These are phyloP conservation scores for Clarireedia paspali DNA, from an alignment of 2,329 filamentous ascomycete genomes.

Conservation along the genomic window DNA sequence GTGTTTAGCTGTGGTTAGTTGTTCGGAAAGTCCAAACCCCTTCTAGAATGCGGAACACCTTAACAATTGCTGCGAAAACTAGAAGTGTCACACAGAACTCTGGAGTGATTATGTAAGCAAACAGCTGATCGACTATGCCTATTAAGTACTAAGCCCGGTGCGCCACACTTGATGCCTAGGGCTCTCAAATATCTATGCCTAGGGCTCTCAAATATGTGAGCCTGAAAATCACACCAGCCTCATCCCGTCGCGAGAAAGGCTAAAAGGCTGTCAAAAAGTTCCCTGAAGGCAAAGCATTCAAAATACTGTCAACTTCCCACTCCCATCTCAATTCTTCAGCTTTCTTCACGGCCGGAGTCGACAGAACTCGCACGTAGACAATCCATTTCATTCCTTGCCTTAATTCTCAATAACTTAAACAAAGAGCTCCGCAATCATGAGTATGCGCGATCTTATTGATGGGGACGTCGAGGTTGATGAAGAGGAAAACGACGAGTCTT, in stretches of 20 bases:
- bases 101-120: too few relatives aligned
- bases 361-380: background rate
- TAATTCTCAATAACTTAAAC: background rate
- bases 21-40: too few relatives aligned
- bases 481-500: constrained; percentile 74
- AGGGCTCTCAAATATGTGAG: background rate
- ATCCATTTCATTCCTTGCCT: background rate
- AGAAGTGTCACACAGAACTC: too few relatives aligned
- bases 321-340: background rate
- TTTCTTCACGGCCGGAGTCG: background rate
- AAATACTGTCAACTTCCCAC: background rate
- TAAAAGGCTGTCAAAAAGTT: constrained; percentile 9
- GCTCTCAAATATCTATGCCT: background rate
- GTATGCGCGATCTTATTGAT: constrained; percentile 73
- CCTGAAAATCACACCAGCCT: background rate
- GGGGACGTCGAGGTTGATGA: constrained; percentile 82
- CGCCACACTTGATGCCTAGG: too few relatives aligned
- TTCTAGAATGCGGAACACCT: too few relatives aligned
- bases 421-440: constrained; percentile 41
- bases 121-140: too few relatives aligned
- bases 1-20: too few relatives aligned
- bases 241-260: constrained; percentile 5
- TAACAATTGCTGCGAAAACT: too few relatives aligned
- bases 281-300: background rate
- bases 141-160: too few relatives aligned